A percentile compares a stretch with the other conserved stretches of the same genome.
phyloP scores from a whole-genome alignment of 2,329 filamentous ascomycete species.

The Fusarium dimerum region DNA sequence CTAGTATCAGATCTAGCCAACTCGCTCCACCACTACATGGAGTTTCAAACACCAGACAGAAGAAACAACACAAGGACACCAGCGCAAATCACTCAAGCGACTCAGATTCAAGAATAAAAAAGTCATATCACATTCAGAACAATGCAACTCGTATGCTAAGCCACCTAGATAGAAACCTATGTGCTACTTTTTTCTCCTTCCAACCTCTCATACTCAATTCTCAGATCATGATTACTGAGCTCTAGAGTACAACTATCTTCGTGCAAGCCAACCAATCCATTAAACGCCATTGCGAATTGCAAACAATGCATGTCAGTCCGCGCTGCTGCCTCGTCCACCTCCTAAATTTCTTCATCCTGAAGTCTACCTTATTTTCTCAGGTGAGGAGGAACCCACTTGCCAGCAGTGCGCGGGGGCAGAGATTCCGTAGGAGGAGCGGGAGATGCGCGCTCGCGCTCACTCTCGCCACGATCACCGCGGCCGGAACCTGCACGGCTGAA shows the following conservation, averaged over 20 bases:
- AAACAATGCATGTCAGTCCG: slow-evolving; percentile 27
- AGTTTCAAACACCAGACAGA: too few species aligned
- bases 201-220: slow-evolving; percentile 35
- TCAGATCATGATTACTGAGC: slow-evolving; percentile 36
- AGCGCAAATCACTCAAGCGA: not conserved
- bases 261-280: slow-evolving; percentile 34
- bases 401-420: slow-evolving; percentile 53
- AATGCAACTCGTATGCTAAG: slow-evolving; percentile 30
- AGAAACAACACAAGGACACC: not conserved
- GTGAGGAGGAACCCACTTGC: slow-evolving; percentile 61
- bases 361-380: slow-evolving; percentile 30
- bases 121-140: slow-evolving; percentile 11
- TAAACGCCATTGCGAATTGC: slow-evolving; percentile 41
- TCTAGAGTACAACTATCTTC: slow-evolving; percentile 40
- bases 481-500: slow-evolving; percentile 42
- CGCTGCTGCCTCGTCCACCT: slow-evolving; percentile 20
- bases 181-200: slow-evolving; percentile 29
- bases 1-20: too few species aligned
- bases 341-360: too few species aligned
- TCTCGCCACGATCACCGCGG: not conserved
- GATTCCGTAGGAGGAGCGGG: slow-evolving; percentile 48
- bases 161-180: slow-evolving; percentile 29
- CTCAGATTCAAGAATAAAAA: slow-evolving; percentile 8
- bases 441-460: slow-evolving; percentile 36
- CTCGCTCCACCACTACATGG: too few species aligned